Percentiles rank a stretch among this genome's conserved stretches.
These are phyloP conservation scores for Coniochaeta pulveracea DNA, from an alignment of 2,329 filamentous ascomycete species.

Conservation along the genomic window DNA sequence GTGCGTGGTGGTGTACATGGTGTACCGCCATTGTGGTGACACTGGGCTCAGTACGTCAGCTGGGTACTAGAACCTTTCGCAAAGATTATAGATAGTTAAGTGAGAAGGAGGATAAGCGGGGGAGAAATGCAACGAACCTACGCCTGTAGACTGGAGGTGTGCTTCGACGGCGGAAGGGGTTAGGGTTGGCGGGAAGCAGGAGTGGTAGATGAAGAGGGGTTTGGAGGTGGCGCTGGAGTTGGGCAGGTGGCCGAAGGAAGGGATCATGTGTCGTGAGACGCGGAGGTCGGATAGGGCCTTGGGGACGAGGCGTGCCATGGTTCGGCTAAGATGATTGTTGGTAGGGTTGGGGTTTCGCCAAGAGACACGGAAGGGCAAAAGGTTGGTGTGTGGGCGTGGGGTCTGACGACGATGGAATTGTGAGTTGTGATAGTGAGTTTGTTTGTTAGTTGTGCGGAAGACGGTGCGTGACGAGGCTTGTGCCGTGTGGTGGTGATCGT, in stretches of 20 bases:
- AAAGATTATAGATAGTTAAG: too few relatives aligned
- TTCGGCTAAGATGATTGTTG: background rate
- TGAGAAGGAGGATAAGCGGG: too few relatives aligned
- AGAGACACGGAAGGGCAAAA: background rate
- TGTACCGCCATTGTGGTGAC: constrained; percentile 54
- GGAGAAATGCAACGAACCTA: too few relatives aligned
- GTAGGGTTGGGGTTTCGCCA: background rate
- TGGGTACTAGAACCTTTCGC: too few relatives aligned
- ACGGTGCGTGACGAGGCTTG: background rate
- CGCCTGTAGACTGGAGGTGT: constrained; percentile 15
- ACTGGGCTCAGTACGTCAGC: too few relatives aligned
- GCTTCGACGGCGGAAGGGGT: constrained; percentile 40
- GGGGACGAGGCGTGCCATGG: constrained; percentile 5
- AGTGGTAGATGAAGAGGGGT: constrained; percentile 56
- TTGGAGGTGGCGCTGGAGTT: constrained; percentile 55
- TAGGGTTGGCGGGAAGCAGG: constrained; percentile 33
- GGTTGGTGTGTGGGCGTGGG: background rate
- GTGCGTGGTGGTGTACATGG: constrained; percentile 55
- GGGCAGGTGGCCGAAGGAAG: constrained; percentile 42
- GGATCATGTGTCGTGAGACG: constrained; percentile 48
- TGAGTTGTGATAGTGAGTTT: background rate
- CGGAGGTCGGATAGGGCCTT: constrained; percentile 35
- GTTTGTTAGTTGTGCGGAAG: too few relatives aligned
- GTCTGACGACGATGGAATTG: background rate
- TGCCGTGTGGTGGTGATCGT: background rate